Evolutionary conservation across 495 filamentous ascomycete genomes (phyloP), one percentile per base, ranked within the genome.

Genomic region (Aspergillus bertholletiae): DNA sequence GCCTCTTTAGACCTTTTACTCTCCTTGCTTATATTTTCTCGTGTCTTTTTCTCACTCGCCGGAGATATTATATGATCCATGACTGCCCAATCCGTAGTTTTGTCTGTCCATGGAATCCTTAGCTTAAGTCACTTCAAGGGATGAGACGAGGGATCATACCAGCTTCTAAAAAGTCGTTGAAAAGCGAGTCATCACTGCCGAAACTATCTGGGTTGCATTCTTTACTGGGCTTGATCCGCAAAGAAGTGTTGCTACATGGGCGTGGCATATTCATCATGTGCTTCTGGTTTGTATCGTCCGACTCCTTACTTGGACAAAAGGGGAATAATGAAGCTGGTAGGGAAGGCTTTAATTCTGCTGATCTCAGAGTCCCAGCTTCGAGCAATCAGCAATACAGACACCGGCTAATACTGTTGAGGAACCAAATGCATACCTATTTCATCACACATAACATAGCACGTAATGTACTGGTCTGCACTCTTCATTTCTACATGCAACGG

Each of bases 391-490:
- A 24, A 26, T 22, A 0, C 15, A 21, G 5, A 39, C n/a, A n/a
- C 18, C 11, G 1, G 3, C 15, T 46, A 1, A 17, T 6, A 2
- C 20, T 28, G 17, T 23, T 8, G 18, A 23, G 27, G 20, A 22
- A 12, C 13, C 44, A 7, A 22, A 2, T 0, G 57, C 72, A 59
- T 65, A 87, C 85, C 90, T 56, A 97, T 88, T 35, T 90, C 88
- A 68, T 97, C 93, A 59, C 94, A 97, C 71, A 88, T 88, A 12
- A 90, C 78, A 67, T 90, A 83, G 55, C 88, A 94, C 21, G 71
- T 72, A 40, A 97, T 75, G 15, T 66, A 72, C 43, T 93, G 84
- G 8, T 76, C 77, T 9, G 73, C 56, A 7, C 63, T 71, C 8
- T 74, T 78, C 39, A 96, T 60, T 0, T 80, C 70, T 1, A 79